Evolutionary conservation across 2,329 filamentous ascomycete species (phyloP).

Genomic region (Didymella arachidicola): DNA sequence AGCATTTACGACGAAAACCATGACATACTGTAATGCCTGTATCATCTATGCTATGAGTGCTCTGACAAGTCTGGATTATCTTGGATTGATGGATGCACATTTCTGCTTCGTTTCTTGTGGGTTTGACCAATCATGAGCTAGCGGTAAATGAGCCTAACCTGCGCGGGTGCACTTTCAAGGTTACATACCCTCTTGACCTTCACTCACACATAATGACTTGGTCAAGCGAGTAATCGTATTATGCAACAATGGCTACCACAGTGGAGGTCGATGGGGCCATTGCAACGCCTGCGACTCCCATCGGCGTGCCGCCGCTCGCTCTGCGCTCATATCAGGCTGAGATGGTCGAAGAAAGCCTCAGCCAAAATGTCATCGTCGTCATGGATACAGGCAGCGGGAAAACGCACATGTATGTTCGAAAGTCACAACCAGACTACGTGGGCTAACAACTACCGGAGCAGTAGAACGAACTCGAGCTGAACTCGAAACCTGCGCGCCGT

Average conservation of each 20-base stretch:
- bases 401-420: conserved; percentile 51
- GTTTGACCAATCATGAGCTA: conserved; percentile 18
- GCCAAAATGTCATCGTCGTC: conserved; percentile 57
- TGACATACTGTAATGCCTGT: conserved; percentile 6
- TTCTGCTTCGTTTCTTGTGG: conserved; percentile 7
- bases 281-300: conserved; percentile 3
- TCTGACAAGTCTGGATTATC: neutral
- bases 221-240: neutral
- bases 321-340: conserved; percentile 59
- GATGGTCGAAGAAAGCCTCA: conserved; percentile 57
- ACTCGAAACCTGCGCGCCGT: conserved; percentile 49
- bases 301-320: conserved; percentile 30
- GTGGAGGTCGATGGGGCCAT: conserved; percentile 15
- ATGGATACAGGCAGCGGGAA: conserved; percentile 61
- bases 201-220: neutral
- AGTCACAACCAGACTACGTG: neutral
- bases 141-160: conserved; percentile 2
- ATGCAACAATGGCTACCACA: conserved; percentile 6
- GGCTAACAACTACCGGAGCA: conserved; percentile 43
- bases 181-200: conserved; percentile 1
- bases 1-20: conserved; percentile 41
- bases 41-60: neutral
- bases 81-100: neutral
- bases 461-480: conserved; percentile 55
- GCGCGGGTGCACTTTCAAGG: neutral